Percentiles rank a stretch among this genome's conserved stretches.
Evolutionary conservation across 2,329 filamentous ascomycete genomes (phyloP).

Genomic region (Trichoderma sp.): DNA sequence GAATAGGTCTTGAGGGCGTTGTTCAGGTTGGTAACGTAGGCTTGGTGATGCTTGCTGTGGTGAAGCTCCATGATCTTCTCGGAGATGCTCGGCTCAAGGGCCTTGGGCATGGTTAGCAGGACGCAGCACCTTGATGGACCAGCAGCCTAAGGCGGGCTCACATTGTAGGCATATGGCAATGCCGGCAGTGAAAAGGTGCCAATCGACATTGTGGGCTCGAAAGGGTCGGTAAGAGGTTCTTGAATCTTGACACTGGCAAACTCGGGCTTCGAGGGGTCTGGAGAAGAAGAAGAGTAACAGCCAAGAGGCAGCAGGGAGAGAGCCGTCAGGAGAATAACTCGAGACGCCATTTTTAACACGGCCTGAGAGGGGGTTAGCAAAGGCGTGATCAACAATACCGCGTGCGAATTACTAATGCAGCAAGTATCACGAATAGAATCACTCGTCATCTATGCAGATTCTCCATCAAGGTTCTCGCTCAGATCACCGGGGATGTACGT

Average conservation of each 20-base stretch:
- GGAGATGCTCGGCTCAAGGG: slow-evolving; percentile 71
- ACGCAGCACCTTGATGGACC: slow-evolving; percentile 18
- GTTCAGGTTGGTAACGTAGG: slow-evolving; percentile 77
- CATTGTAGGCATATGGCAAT: slow-evolving; percentile 69
- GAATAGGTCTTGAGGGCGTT: slow-evolving; percentile 60
- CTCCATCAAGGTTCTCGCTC: slow-evolving; percentile 4
- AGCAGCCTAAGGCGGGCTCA: slow-evolving; percentile 39
- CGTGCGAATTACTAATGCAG: neutral
- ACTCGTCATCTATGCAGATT: neutral
- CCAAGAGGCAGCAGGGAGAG: slow-evolving; percentile 9
- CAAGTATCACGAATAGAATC: neutral
- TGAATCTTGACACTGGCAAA: slow-evolving; percentile 4
- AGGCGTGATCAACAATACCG: neutral
- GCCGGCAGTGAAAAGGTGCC: slow-evolving; percentile 59
- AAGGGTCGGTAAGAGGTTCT: neutral
- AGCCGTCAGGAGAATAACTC: neutral
- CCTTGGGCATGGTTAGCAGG: slow-evolving; percentile 54
- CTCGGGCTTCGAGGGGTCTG: neutral
- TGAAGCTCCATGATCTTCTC: slow-evolving; percentile 79
- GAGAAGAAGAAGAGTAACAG: slow-evolving; percentile 16
- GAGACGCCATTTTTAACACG: slow-evolving; percentile 7
- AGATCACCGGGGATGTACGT: neutral
- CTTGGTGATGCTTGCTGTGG: slow-evolving; percentile 75
- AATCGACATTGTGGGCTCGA: slow-evolving; percentile 35
- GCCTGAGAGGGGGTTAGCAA: slow-evolving; percentile 3